Evolutionary conservation across 2,329 filamentous ascomycete genomes (phyloP), one percentile per base, ranked within the genome.

Genomic region (Calonectria hawksworthii): DNA sequence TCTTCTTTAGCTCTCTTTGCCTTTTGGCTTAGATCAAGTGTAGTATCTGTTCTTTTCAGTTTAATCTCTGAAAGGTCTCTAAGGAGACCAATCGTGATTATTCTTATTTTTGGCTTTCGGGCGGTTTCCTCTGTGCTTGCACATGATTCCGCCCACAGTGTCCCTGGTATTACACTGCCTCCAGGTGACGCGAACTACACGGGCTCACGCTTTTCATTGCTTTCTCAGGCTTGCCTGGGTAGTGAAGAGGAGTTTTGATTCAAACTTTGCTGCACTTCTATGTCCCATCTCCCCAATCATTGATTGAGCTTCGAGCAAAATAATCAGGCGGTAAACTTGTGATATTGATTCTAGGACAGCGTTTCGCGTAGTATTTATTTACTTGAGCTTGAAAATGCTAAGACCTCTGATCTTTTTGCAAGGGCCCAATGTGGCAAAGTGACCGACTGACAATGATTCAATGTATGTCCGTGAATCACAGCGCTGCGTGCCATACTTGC

Each of bases 21-120:
- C 88, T 88, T 89, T 90, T 92, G 90, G 92, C 92, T 94, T 94
- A 95, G 94, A 95, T 95, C 94, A 95, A 95, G 93, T 95, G 93
- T 95, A 95, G 94, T 95, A 95, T 95, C 93, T 95, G 94, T 96
- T 96, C 94, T 96, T 95, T 94, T 95, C 93, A 96, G 94, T 95
- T 96, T 96, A 96, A 96, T 95, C 93, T 94, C 94, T 96, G 94
- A 94, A 94, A 95, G 90, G 90, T 89, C 89, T 89, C 92, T 91
- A 94, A 88, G 89, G 92, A 89, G 88, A 88, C 89, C 89, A 91
- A 91, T 90, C 89, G 89, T 92, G 93, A 95, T 96, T 96, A 95
- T 92, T 92, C 93, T 89, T 90, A 95, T 96, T 84, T 84, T 83
- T 84, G 83, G 79, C 68, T 36, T 68, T 32, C 36, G 82, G 81